Percentiles rank a stretch among this genome's conserved stretches.
Conservation (phyloP, 257 asterid species). For the Petunia secreta region DNA sequence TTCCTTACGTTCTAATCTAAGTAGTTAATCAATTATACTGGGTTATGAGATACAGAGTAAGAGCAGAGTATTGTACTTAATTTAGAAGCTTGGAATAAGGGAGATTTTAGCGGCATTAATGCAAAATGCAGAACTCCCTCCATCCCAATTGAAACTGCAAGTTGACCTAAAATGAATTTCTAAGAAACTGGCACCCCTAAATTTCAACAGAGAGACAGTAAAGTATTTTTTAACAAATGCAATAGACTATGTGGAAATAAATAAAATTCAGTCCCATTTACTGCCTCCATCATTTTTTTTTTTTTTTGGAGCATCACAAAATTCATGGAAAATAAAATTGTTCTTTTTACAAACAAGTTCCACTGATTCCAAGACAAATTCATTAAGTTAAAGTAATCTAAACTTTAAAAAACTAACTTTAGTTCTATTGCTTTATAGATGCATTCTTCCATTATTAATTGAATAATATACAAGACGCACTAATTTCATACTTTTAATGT, state of each 20-base stretch:
- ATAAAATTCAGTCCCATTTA: neutral
- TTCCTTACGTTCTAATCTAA: neutral
- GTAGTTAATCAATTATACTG: neutral
- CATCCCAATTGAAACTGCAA: conserved; percentile 1
- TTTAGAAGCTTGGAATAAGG: neutral
- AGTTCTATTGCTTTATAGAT: neutral
- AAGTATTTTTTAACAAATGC: neutral
- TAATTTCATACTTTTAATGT: neutral
- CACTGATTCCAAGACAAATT: neutral
- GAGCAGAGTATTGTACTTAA: neutral
- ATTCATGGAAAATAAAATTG: neutral
- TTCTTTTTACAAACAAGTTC: neutral
- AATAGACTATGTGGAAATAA: neutral
- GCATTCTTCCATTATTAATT: neutral
- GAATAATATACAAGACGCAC: neutral
- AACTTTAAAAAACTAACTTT: neutral
- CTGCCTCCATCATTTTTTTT: neutral
- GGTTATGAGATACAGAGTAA: neutral
- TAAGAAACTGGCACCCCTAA: neutral
- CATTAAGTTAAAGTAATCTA: neutral
- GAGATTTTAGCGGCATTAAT: neutral
- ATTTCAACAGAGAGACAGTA: neutral
- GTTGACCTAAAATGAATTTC: neutral
- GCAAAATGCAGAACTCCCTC: conserved; percentile 13
- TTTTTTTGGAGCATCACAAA: neutral